Percentiles rank a stretch among this genome's conserved stretches.
phyloP scores from a whole-genome alignment of 192 early-diverging fungal species.

The Umbelopsis sp. region DNA sequence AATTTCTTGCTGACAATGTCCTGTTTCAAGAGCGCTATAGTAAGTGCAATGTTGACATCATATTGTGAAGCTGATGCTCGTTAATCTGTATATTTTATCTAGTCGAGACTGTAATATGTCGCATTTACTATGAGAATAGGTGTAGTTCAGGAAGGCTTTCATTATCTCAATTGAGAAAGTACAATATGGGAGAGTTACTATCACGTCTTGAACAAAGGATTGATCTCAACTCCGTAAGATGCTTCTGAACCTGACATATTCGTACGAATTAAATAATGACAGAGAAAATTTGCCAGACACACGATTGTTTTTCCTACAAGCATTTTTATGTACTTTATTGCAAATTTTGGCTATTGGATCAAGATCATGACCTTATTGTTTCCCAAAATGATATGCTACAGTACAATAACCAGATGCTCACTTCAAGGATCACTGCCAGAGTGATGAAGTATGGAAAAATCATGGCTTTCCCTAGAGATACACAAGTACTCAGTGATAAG shows the following conservation, averaged over 20 bases:
- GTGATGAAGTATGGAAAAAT: constrained; percentile 69
- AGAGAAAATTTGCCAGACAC: constrained; percentile 52
- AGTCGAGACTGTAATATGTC: constrained; percentile 88
- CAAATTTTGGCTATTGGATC: constrained; percentile 95
- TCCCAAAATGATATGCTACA: constrained; percentile 64
- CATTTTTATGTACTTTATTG: constrained; percentile 98
- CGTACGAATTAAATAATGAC: background rate
- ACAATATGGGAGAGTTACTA: constrained; percentile 63
- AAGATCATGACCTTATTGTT: constrained; percentile 84
- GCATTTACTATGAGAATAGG: constrained; percentile 80
- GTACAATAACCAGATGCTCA: constrained; percentile 77
- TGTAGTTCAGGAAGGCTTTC: constrained; percentile 74
- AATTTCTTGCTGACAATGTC: constrained; percentile 77
- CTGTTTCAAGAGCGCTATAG: constrained; percentile 86
- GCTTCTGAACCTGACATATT: background rate
- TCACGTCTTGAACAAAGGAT: constrained; percentile 65
- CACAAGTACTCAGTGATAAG: background rate
- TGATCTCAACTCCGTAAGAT: constrained; percentile 68
- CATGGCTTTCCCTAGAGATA: constrained; percentile 27
- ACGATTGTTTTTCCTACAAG: constrained; percentile 93
- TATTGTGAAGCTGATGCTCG: background rate
- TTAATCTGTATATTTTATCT: background rate
- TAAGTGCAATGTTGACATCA: constrained; percentile 36
- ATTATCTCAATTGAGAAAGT: constrained; percentile 72
- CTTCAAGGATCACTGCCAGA: constrained; percentile 66